Evolutionary conservation across 129 eudicot genomes (phyloP).

Genomic region (Centrapalus pauciflorus): DNA sequence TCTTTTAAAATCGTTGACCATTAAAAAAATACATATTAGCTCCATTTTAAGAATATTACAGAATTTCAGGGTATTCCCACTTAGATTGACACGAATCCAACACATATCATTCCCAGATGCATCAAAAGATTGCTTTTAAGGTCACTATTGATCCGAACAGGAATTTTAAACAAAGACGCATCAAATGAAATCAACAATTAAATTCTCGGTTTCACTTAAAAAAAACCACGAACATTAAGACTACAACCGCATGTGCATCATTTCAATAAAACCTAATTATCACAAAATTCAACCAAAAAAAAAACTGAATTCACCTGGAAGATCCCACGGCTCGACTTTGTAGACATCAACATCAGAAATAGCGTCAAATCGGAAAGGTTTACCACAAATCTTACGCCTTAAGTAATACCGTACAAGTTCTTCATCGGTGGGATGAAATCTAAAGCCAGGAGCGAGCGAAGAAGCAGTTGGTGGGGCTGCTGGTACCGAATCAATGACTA

Average conservation of each 20-base stretch:
- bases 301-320: constrained; percentile 47
- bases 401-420: constrained; percentile 77
- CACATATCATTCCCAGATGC: constrained; percentile 1
- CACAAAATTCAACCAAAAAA: neutral
- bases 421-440: constrained; percentile 93
- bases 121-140: neutral
- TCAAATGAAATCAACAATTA: neutral
- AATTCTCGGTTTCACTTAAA: neutral
- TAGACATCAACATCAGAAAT: constrained; percentile 80
- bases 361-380: constrained; percentile 55
- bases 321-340: constrained; percentile 94
- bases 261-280: neutral
- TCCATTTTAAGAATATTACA: constrained; percentile 3
- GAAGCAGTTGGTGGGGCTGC: constrained; percentile 32
- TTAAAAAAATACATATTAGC: neutral
- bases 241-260: neutral
- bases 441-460: constrained; percentile 73
- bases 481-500: constrained; percentile 30
- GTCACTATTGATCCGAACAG: neutral
- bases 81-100: constrained; percentile 5
- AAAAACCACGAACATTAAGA: neutral
- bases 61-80: neutral
- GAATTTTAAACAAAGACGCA: neutral
- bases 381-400: constrained; percentile 63
- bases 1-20: constrained; percentile 13